Base-by-base conservation (phyloP, 352 stramenopile species). In the Thalassiosira exigua region DNA sequence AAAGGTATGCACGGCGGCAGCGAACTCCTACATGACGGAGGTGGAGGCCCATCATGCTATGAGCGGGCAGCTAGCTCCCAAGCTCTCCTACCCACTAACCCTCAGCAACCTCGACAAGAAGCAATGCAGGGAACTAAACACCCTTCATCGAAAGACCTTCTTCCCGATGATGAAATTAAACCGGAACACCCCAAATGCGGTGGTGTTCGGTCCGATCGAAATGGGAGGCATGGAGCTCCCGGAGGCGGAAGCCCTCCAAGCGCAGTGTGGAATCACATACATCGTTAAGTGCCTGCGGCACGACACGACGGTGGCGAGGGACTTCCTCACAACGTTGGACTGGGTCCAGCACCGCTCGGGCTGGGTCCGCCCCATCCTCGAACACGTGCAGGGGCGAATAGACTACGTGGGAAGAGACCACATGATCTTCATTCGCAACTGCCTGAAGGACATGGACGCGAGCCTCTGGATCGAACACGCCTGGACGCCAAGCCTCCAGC, bases 141-240 rank as follows among this genome's bases (percentile, higher is more conserved):
- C 50, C 27, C 54, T 65, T 22, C 4, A 46, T 11, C n/a, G n/a
- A 26, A 2, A 14, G 4, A 57, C 29, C 9, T 65, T 65, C 29
- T 32, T 65, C 4, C 54, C 54, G 3, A 26, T 17, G 2, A 4
- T 65, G 26, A 36, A 42, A 48, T 19, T 65, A 7, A 41, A 65
- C 30, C 4, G 24, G 19, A 42, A 26, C 22, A 65, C 22, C 4
- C 24, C 24, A n/a, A 4, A 12, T 14, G 24, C 54, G 5, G 54
- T 65, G 2, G n/a, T 65, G 12, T 19, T 50, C 29, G 54, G 26
- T 12, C 54, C 54, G 19, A 12, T 65, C 21, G 5, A 41, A 41
- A 26, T 24, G 3, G 54, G 54, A 11, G 54, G 54, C 21, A 36
- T 65, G 30, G 29, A 36, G 4, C 7, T 46, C 12, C 2, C 24